Evolutionary conservation across 768 basidiomycete species (phyloP).

Genomic region (Boletellus ananas): DNA sequence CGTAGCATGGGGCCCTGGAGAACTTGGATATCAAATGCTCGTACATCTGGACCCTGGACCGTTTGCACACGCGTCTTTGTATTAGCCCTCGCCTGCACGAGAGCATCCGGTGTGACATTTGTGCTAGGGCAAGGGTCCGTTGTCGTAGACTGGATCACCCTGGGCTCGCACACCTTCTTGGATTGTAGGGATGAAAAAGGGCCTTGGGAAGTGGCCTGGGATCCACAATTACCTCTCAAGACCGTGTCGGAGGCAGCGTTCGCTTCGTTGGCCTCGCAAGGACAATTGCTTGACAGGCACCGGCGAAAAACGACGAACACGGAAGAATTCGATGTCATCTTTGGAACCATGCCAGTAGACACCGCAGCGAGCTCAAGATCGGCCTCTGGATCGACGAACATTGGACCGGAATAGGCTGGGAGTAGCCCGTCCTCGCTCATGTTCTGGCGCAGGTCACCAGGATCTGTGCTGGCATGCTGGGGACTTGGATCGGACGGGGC

Average conservation of each 20-base stretch:
- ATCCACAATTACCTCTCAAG: neutral
- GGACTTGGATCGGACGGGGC: neutral
- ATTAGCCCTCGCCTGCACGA: neutral
- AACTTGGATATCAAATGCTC: neutral
- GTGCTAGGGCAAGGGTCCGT: neutral
- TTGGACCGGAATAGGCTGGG: neutral
- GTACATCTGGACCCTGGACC: neutral
- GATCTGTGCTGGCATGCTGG: neutral
- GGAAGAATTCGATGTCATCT: neutral
- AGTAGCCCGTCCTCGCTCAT: neutral
- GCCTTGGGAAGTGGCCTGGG: neutral
- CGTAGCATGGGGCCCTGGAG: neutral
- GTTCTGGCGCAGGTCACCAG: neutral
- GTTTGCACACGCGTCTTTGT: neutral
- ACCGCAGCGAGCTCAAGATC: neutral
- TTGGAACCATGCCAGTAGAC: neutral
- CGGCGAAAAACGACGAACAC: slow-evolving; percentile 7
- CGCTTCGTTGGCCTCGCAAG: slow-evolving; percentile 8
- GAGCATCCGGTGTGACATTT: neutral
- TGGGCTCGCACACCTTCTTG: neutral
- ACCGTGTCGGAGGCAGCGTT: neutral
- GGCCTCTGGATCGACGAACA: neutral
- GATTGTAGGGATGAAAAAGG: neutral
- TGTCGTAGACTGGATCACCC: neutral
- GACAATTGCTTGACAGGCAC: slow-evolving; percentile 13